Base-by-base conservation (phyloP, 192 early-diverging fungal genomes). In the Backusella westeae region DNA sequence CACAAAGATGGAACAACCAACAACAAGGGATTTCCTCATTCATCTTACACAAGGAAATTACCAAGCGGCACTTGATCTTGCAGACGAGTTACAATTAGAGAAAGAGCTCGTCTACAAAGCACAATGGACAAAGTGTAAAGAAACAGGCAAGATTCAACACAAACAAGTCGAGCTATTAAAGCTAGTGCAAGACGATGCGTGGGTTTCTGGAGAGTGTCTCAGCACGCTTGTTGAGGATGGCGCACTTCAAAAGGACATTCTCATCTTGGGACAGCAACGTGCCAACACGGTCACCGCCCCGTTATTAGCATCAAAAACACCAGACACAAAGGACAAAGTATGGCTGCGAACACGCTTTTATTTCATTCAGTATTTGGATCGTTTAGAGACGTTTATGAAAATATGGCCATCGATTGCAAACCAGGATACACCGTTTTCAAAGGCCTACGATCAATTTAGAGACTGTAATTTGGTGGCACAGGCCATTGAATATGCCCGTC, bases 81-180 rank as follows among this genome's bases (percentile, higher is more conserved):
- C 90, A 6, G 69, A 77, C 3, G 80, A 85, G 9, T 82, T 87
- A 36, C 75, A 85, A 1, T 66, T 94, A 38, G 74, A 86, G 53
- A 85, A 81, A n/a, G 90, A 94, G 69, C 76, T 85, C 9, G 77
- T 93, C 9, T 90, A 89, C 76, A 88, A 93, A 75, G 82, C 88
- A 8, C 87, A 87, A 71, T 92, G 90, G 90, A 67, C 72, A 29
- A 68, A 83, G 23, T 70, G 67, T 2, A 70, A 79, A 23, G 76
- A 66, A 66, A 46, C 53, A 0, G 80, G 72, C 1, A 78, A 87
- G 21, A 76, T 86, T 1, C 81, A 80, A 4, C 56, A 83, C 3
- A 63, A 79, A 34, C 81, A 85, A 72, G 39, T 82, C 12, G 78
- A 81, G 9, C 59, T 81, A 19, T 73, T 92, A 19, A 77, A 81